Evolutionary conservation across 345 rosid species (phyloP), one percentile per base, ranked within the genome.

Genomic region (Erodium maritimum): DNA sequence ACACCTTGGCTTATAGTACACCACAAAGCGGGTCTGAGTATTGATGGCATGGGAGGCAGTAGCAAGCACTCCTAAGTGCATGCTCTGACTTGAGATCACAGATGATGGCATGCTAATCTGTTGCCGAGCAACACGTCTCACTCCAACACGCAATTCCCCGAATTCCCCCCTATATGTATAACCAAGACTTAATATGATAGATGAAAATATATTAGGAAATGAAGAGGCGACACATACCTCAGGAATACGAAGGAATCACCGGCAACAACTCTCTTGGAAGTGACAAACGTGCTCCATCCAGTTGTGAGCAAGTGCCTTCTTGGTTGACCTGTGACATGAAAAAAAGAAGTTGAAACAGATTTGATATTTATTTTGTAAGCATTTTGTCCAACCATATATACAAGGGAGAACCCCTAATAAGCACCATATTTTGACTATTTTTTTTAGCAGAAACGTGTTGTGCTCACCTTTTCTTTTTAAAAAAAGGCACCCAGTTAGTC

Each of bases 11-110:
- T 89, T 93, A 67, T 89, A 93, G 71, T 75, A 89, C 53, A 93
- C 95, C 18, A 82, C 81, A 72, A 93, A 93, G 68, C 82, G 76
- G 17, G 86, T 79, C 63, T 64, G 78, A 12, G 95, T 83, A 12
- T 67, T 59, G 63, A 79, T 77, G 37, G 95, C 94, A 70, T 93
- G 99, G 63, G 79, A 79, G 59, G 96, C 99, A 56, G 94, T 89
- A 56, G 97, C 95, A 69, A 89, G 91, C 68, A 89, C 99, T 29
- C 96, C 99, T 3, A 89, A 70, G 72, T 89, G 96, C 95, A 93
- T 89, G 83, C 86, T 89, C 65, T 85, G 96, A 59, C 95, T 82
- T 45, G 96, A 89, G 69, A 93, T 87, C 68, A 89, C 94, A 17
- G 97, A 87, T 4, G 94, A 75, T n/a, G 95, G 88, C 89, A 82